Percentiles rank a stretch among this genome's conserved stretches.
phyloP scores from a whole-genome alignment of 2,329 filamentous ascomycete species.

The Xylaria sp. region DNA sequence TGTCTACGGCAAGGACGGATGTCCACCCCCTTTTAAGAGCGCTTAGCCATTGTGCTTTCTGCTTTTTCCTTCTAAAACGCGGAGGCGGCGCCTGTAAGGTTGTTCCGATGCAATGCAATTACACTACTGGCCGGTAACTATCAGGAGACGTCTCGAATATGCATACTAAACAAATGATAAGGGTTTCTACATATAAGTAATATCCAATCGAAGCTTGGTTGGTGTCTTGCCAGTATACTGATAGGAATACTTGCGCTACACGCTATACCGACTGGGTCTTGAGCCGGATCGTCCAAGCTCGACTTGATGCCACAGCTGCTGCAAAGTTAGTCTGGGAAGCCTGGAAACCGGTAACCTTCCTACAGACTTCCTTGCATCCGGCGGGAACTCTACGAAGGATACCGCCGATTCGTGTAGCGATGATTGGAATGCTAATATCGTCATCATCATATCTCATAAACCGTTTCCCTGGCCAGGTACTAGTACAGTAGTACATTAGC shows the following conservation, averaged over 20 bases:
- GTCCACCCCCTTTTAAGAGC: constrained; percentile 24
- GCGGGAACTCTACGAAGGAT: neutral
- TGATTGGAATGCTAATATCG: constrained; percentile 3
- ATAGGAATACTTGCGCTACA: neutral
- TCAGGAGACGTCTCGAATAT: constrained; percentile 34
- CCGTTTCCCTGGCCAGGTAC: neutral
- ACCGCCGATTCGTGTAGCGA: constrained; percentile 1
- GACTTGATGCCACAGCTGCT: constrained; percentile 1
- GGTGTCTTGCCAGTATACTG: neutral
- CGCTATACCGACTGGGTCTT: constrained; percentile 8
- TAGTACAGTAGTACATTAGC: constrained; percentile 6
- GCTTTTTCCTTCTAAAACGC: constrained; percentile 8
- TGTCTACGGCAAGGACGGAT: constrained; percentile 15
- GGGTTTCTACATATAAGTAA: constrained; percentile 15
- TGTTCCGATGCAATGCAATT: constrained; percentile 26
- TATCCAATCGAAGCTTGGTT: neutral
- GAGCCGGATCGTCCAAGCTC: constrained; percentile 21
- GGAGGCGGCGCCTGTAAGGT: constrained; percentile 29
- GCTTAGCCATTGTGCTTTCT: constrained; percentile 20
- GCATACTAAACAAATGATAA: constrained; percentile 30
- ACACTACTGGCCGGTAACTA: constrained; percentile 31
- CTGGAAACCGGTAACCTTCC: constrained; percentile 20
- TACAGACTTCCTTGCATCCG: neutral
- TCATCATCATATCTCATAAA: constrained; percentile 19
- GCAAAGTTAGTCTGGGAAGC: constrained; percentile 12